Evolutionary conservation across 1,284 basidiomycete genomes (phyloP).

Genomic region (Rhodotorula sp.): DNA sequence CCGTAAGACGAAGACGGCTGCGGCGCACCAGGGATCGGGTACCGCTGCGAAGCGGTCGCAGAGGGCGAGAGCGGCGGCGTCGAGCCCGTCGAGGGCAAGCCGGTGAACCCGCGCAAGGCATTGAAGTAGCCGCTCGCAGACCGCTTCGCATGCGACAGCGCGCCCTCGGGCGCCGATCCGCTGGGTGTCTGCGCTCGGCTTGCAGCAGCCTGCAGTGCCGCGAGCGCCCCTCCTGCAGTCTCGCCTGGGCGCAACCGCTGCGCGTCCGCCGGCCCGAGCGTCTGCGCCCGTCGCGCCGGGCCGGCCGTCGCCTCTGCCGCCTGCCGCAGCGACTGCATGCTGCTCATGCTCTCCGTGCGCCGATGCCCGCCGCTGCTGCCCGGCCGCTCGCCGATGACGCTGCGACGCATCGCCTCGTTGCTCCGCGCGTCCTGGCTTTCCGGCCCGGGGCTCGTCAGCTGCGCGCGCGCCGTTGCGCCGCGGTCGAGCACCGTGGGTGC

Average conservation of each 20-base stretch:
- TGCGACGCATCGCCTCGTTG: not conserved
- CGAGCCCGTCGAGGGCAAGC: slow-evolving; percentile 9
- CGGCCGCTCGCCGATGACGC: not conserved
- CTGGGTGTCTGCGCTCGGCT: too few relatives aligned
- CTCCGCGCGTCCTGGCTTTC: not conserved
- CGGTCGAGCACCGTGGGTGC: slow-evolving; percentile 19
- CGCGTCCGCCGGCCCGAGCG: slow-evolving; percentile 7
- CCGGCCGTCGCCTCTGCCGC: slow-evolving; percentile 6
- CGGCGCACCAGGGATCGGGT: slow-evolving; percentile 1
- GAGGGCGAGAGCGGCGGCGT: slow-evolving; percentile 35
- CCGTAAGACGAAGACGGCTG: not conserved
- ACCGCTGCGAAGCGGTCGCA: not conserved
- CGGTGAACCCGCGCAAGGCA: slow-evolving; percentile 25
- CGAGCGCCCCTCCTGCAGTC: slow-evolving; percentile 20
- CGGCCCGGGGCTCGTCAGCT: slow-evolving; percentile 21
- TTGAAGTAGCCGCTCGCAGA: slow-evolving; percentile 40
- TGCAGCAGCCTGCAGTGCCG: slow-evolving; percentile 7
- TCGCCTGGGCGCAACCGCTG: slow-evolving; percentile 4
- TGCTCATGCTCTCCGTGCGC: slow-evolving; percentile 15
- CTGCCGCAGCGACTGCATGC: slow-evolving; percentile 17
- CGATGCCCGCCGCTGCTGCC: not conserved
- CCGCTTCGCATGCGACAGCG: slow-evolving; percentile 27
- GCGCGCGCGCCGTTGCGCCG: slow-evolving; percentile 7
- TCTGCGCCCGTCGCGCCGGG: not conserved
- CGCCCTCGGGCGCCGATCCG: not conserved